Evolutionary conservation across 345 rosid genomes (phyloP).

Genomic region (Euphorbia pulcherrima): DNA sequence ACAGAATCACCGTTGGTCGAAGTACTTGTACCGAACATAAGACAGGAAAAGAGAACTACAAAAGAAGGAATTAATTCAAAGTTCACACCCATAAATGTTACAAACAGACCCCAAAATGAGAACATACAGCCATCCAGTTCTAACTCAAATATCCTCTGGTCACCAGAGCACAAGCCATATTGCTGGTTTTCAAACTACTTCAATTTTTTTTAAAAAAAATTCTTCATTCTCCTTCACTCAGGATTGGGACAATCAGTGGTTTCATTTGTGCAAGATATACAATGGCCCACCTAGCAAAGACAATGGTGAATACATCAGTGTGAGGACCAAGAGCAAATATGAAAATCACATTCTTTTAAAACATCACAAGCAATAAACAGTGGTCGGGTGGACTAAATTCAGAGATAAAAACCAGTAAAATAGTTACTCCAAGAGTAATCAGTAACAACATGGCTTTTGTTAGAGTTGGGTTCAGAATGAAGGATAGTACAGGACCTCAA

Average conservation of each 20-base stretch:
- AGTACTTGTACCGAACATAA: too few species aligned
- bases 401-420: too few species aligned
- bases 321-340: too few species aligned
- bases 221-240: constrained; percentile 69
- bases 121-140: constrained; percentile 6
- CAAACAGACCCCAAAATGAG: constrained; percentile 31
- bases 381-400: too few species aligned
- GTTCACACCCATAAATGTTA: constrained; percentile 29
- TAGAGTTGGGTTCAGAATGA: too few species aligned
- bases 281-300: constrained; percentile 83
- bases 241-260: constrained; percentile 90
- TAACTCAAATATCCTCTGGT: constrained; percentile 20
- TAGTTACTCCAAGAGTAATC: too few species aligned
- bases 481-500: too few species aligned
- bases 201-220: constrained; percentile 1
- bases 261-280: constrained; percentile 97
- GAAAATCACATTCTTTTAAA: too few species aligned
- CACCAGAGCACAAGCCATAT: constrained; percentile 13
- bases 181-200: constrained; percentile 21
- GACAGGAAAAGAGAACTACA: background rate
- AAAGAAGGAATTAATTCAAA: constrained; percentile 19
- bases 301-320: background rate
- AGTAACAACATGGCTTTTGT: too few species aligned
- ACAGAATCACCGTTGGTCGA: too few species aligned
- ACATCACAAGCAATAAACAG: too few species aligned